phyloP scores from a whole-genome alignment of 129 eudicot species.

The Chrysanthemum makinoi region DNA sequence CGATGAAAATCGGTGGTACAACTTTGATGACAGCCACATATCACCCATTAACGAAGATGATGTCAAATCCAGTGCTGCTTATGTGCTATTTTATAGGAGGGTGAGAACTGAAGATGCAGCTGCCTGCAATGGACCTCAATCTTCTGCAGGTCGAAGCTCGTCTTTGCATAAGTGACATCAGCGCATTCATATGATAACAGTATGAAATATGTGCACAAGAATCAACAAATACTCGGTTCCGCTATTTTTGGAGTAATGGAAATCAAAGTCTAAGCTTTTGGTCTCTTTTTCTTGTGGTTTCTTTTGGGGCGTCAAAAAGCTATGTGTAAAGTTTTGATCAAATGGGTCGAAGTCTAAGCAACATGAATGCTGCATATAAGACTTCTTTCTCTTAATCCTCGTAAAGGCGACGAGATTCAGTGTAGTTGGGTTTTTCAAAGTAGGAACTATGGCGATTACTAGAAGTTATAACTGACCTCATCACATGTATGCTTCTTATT shows the following conservation, averaged over 20 bases:
- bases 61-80: conserved; percentile 80
- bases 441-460: background rate
- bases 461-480: background rate
- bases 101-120: conserved; percentile 48
- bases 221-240: background rate
- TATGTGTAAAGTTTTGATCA: background rate
- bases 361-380: background rate
- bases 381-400: no score
- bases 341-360: background rate
- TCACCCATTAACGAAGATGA: conserved; percentile 69
- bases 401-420: no score
- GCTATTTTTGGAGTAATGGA: conserved; percentile 6
- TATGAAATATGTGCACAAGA: conserved; percentile 23
- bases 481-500: background rate
- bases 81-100: conserved; percentile 80
- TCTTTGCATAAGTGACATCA: conserved; percentile 30
- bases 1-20: conserved; percentile 91
- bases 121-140: conserved; percentile 44
- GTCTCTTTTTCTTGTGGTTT: conserved; percentile 13
- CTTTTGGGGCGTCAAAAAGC: background rate
- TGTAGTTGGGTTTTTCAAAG: background rate
- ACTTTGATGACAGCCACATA: conserved; percentile 79
- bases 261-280: conserved; percentile 13
- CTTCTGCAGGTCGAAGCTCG: conserved; percentile 26
- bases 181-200: conserved; percentile 21